Conservation (phyloP, 108 stramenopile genomes). For the Craspedostauros australis region DNA sequence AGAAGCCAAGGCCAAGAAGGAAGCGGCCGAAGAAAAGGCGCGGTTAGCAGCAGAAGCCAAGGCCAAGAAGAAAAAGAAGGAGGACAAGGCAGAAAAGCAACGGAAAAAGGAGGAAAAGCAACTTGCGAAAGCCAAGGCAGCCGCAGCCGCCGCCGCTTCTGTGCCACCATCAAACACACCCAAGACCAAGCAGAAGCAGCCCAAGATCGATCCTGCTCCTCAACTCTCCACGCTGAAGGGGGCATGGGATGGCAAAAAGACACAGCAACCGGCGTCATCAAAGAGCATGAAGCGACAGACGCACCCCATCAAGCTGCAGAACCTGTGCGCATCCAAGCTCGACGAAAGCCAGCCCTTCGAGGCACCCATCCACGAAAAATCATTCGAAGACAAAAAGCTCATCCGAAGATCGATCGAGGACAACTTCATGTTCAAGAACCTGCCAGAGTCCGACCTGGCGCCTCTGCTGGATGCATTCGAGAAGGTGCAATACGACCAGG, state of each 20-base stretch:
- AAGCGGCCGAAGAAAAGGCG: no score
- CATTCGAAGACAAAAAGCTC: no score
- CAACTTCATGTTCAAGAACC: constrained; percentile 64
- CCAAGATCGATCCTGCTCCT: constrained; percentile 29
- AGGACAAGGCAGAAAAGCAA: background rate
- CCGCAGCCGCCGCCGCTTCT: background rate
- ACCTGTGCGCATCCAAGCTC: no score
- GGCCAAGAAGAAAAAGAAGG: no score
- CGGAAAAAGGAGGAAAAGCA: background rate
- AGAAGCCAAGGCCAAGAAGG: no score
- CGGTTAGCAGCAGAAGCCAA: no score
- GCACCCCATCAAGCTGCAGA: no score
- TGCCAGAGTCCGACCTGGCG: constrained; percentile 31
- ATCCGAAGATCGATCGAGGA: constrained; percentile 33
- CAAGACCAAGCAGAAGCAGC: background rate
- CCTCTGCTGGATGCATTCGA: constrained; percentile 49
- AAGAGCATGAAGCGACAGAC: no score
- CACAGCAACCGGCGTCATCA: no score
- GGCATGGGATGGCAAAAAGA: no score
- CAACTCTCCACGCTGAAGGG: constrained; percentile 51
- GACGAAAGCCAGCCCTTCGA: no score
- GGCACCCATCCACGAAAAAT: no score
- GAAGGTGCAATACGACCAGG: constrained; percentile 14
- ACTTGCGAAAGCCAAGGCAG: background rate
- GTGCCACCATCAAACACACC: background rate